Base-by-base conservation (phyloP, 495 filamentous ascomycete genomes). In the Acidiella bohemica region DNA sequence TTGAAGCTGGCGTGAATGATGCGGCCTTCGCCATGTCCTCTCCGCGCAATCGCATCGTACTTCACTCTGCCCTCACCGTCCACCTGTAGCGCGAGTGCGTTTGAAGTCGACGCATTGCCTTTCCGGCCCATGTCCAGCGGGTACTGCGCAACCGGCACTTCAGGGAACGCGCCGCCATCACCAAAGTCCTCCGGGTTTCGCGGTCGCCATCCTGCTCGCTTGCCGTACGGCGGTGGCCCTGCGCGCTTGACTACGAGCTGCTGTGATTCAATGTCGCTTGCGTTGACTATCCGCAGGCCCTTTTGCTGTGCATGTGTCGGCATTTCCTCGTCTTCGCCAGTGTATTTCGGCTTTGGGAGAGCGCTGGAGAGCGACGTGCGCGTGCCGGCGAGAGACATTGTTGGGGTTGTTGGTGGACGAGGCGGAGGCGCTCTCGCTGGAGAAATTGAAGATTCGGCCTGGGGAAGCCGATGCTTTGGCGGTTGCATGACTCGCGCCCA, bases 1-100 rank as follows among this genome's bases (percentile, higher is more conserved):
- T 90, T 93, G 67, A 99, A 99, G 17, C 79, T 87, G 19, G 90
- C 75, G 61, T 99, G 90, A 10, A 99, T 75, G 44, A 94, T 81
- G 22, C 84, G 70, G 43, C 79, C 76, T 23, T 81, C 80, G 56
- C 67, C 69, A 56, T 96, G 90, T 22, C 90, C 90, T 53, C 87
- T 80, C 36, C 80, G 75, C 35, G 90, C 92, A 55, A 99, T 94
- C 17, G 86, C 87, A 58, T 92, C 85, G 61, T 94, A 96, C 60
- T 95, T 93, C 23, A 95, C 80, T 53, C 90, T 92, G 11, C 90
- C 90, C 43, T 88, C 78, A 1, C 67, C 76, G 56, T 96, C 84
- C 36, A 96, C 87, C 56, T 94, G 83, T 19, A 96, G 68, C 8
- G 85, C 80, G 22, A 97, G 75, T 33, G 88, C 85, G 59, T 93